phyloP scores from a whole-genome alignment of 495 filamentous ascomycete genomes.

The Hypomontagnella submonticulosa region DNA sequence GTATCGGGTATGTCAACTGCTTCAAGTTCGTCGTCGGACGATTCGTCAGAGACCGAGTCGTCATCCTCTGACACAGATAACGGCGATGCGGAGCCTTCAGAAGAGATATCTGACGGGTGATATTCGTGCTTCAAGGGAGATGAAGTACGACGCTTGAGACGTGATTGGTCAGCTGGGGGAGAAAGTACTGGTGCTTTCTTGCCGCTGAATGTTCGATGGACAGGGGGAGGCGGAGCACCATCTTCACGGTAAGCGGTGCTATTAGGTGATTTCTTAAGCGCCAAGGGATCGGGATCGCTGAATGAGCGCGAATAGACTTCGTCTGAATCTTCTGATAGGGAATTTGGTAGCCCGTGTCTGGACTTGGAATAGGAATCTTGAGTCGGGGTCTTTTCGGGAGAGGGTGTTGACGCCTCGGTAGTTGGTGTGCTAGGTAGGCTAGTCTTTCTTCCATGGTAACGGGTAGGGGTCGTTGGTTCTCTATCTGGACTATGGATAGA shows the following conservation, averaged over 20 bases:
- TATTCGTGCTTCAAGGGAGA: constrained; percentile 99
- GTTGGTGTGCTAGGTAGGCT: constrained; percentile 40
- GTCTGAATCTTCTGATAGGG: constrained; percentile 17
- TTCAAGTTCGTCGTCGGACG: constrained; percentile 63
- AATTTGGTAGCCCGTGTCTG: background rate
- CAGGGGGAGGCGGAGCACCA: constrained; percentile 61
- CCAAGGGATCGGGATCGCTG: constrained; percentile 50
- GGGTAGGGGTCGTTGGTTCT: constrained; percentile 44
- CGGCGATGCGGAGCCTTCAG: constrained; percentile 61
- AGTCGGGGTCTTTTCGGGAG: constrained; percentile 46
- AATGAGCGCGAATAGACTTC: constrained; percentile 21
- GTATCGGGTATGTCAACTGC: constrained; percentile 62
- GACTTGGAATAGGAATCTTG: constrained; percentile 43
- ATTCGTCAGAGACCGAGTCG: constrained; percentile 56
- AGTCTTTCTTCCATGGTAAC: constrained; percentile 36
- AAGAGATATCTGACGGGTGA: constrained; percentile 81
- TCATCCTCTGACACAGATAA: constrained; percentile 53
- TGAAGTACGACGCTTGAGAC: constrained; percentile 76
- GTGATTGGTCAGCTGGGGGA: constrained; percentile 60
- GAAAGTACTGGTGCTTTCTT: constrained; percentile 58
- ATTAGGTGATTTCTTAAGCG: constrained; percentile 52
- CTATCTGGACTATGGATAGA: constrained; percentile 18
- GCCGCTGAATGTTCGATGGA: constrained; percentile 59
- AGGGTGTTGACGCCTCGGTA: constrained; percentile 35
- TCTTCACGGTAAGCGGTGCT: constrained; percentile 53